Percentiles rank a stretch among this genome's conserved stretches.
phyloP scores from a whole-genome alignment of 2,329 filamentous ascomycete species.

The Aureobasidium zeae region DNA sequence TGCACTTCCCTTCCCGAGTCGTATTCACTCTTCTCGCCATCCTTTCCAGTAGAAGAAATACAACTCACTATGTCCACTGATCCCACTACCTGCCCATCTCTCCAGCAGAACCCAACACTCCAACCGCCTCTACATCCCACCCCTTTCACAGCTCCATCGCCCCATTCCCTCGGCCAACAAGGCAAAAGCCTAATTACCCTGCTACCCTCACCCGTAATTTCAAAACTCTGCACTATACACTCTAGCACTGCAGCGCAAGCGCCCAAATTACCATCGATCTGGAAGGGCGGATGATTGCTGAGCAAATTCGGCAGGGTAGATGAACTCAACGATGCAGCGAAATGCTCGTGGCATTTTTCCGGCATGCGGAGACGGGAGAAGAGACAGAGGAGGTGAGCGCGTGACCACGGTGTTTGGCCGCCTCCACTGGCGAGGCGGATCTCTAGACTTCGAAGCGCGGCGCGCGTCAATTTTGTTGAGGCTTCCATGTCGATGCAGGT shows the following conservation, averaged over 20 bases:
- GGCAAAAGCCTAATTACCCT: neutral
- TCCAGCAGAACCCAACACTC: neutral
- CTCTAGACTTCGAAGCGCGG: neutral
- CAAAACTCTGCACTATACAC: constrained; percentile 5
- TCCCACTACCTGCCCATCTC: neutral
- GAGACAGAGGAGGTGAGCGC: neutral
- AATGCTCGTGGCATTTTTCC: neutral
- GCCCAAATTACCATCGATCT: constrained; percentile 7
- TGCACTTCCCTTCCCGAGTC: neutral
- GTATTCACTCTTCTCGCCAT: neutral
- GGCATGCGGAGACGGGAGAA: neutral
- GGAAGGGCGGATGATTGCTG: neutral
- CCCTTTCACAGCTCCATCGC: neutral
- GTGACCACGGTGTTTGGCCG: constrained; percentile 1
- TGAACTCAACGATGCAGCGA: neutral
- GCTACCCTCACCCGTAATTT: neutral
- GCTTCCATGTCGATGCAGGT: neutral
- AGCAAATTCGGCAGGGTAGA: neutral
- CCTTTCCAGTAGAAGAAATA: no score
- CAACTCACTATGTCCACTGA: constrained; percentile 19
- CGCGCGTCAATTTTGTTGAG: neutral
- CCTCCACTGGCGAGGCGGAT: constrained; percentile 1
- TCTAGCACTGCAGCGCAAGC: neutral
- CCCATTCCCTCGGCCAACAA: neutral
- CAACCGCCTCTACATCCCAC: constrained; percentile 1